Percentiles rank a stretch among this genome's conserved stretches.
Evolutionary conservation across 306 rosid genomes (phyloP).

Genomic region (Hippophae rhamnoides): DNA sequence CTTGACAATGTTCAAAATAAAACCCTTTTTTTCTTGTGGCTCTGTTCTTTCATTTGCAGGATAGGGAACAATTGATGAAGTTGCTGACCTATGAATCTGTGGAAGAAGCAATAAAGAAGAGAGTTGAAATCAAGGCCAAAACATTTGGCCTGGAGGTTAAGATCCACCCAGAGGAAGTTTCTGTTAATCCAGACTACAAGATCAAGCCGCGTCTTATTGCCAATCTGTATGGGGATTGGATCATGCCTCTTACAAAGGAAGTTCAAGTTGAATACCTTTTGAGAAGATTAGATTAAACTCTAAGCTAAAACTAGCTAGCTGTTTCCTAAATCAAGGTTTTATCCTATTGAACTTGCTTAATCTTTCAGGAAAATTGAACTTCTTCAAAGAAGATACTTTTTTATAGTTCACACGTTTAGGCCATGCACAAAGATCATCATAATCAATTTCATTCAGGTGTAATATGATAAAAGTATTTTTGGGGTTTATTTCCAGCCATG

Average conservation of each 20-base stretch:
- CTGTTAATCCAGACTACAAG: slow-evolving; percentile 22
- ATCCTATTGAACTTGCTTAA: too few species aligned
- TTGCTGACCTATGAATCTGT: slow-evolving; percentile 35
- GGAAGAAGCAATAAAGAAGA: slow-evolving; percentile 33
- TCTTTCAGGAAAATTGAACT: too few species aligned
- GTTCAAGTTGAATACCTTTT: slow-evolving; percentile 47
- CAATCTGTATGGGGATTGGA: slow-evolving; percentile 35
- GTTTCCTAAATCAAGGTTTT: too few species aligned
- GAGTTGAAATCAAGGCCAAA: slow-evolving; percentile 42
- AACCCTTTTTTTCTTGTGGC: background rate
- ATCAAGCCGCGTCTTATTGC: slow-evolving; percentile 40
- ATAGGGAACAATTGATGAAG: slow-evolving; percentile 23
- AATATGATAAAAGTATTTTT: too few species aligned
- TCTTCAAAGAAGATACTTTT: too few species aligned
- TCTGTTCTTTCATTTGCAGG: slow-evolving; percentile 21
- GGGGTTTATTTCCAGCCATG: too few species aligned
- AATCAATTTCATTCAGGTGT: too few species aligned
- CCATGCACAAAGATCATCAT: too few species aligned
- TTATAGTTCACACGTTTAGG: too few species aligned
- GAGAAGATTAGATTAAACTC: slow-evolving; percentile 30
- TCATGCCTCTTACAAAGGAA: slow-evolving; percentile 55
- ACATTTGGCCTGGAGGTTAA: slow-evolving; percentile 28
- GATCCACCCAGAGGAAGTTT: slow-evolving; percentile 11
- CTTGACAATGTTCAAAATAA: background rate
- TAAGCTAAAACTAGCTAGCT: too few species aligned